Evolutionary conservation across 805 yeast genomes (phyloP), one percentile per base, ranked within the genome.

Genomic region (Sugiyamaella americana): DNA sequence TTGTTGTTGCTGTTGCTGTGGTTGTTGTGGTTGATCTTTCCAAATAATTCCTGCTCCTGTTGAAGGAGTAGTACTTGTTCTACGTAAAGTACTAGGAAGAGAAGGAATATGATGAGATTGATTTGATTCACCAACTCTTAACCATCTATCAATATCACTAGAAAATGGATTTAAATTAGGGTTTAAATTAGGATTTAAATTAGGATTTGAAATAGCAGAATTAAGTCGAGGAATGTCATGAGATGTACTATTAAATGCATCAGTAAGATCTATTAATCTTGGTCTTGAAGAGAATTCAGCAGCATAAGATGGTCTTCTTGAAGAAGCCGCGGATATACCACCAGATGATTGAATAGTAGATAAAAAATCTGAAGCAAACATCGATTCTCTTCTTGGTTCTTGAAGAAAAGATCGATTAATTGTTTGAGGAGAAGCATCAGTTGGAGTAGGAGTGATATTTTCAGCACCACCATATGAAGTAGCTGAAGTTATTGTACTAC

Each of bases 301-400:
- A 11, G 84, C 80, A 58, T 76, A 80, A 50, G 80, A 74, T 16
- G 86, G 86, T 54, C 86, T 67, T 58, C 86, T 40, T 2, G 49
- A 48, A 3, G 49, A 44, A 13, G 44, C 42, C 11, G 45, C 41
- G 17, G 46, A 41, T 43, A 41, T 6, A 35, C 20, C 20, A 35
- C 20, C 20, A 5, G 10, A 6, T 16, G n/a, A 16, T 16, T 35
- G n/a, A 35, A 13, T 17, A 5, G 10, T 11, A 13, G 37, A 35
- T 5, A 35, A 11, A 35, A 35, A 35, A 17, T 17, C 37, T 10
- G 37, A 13, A 35, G 37, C 6, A 17, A 35, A 35, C 37, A 35
- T 35, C 5, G 37, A 35, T 11, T 35, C 37, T 35, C 37, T 10
- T 35, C 37, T 35, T 8, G 32, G 32, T 13, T 26, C 32, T 13